Evolutionary conservation across 1,139 yeast genomes (phyloP).

Genomic region (Zhuliangozyma parablackwelliae): DNA sequence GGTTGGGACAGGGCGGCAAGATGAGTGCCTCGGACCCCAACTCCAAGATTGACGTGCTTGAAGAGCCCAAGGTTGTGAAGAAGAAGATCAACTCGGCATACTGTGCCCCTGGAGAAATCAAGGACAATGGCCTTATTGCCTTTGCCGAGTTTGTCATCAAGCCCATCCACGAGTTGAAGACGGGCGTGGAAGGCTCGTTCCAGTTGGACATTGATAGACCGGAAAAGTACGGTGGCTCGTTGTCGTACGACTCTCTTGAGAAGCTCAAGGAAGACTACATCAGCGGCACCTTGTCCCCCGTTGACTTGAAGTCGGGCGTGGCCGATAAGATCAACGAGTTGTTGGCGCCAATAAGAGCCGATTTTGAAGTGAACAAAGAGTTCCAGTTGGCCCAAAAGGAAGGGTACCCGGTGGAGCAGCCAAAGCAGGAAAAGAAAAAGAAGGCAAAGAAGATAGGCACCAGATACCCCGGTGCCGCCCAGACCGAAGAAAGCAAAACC

Average conservation of each 20-base stretch:
- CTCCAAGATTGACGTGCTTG: slow-evolving; percentile 90
- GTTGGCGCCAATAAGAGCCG: slow-evolving; percentile 80
- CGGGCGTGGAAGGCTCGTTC: slow-evolving; percentile 49
- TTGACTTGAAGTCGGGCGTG: slow-evolving; percentile 90
- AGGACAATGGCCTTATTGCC: slow-evolving; percentile 85
- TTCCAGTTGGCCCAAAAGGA: slow-evolving; percentile 69
- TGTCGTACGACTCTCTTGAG: slow-evolving; percentile 66
- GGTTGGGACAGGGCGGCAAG: slow-evolving; percentile 93
- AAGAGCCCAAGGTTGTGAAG: slow-evolving; percentile 80
- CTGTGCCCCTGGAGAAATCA: slow-evolving; percentile 93
- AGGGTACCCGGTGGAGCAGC: slow-evolving; percentile 80
- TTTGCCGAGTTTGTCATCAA: slow-evolving; percentile 79
- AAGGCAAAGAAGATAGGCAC: slow-evolving; percentile 79
- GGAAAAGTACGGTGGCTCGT: slow-evolving; percentile 93
- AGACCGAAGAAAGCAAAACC: neutral
- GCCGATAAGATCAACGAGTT: slow-evolving; percentile 76
- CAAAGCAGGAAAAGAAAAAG: slow-evolving; percentile 63
- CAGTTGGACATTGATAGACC: slow-evolving; percentile 81
- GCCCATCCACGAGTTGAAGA: slow-evolving; percentile 78
- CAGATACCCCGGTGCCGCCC: slow-evolving; percentile 59
- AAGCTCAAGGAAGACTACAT: slow-evolving; percentile 69
- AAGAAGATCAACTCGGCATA: slow-evolving; percentile 90
- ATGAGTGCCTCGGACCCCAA: slow-evolving; percentile 99
- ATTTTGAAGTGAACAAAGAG: slow-evolving; percentile 55
- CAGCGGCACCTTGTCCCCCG: slow-evolving; percentile 75